These are phyloP conservation scores for Dalbergia cochinchinensis DNA, from an alignment of 306 rosid genomes.

Conservation along the genomic window DNA sequence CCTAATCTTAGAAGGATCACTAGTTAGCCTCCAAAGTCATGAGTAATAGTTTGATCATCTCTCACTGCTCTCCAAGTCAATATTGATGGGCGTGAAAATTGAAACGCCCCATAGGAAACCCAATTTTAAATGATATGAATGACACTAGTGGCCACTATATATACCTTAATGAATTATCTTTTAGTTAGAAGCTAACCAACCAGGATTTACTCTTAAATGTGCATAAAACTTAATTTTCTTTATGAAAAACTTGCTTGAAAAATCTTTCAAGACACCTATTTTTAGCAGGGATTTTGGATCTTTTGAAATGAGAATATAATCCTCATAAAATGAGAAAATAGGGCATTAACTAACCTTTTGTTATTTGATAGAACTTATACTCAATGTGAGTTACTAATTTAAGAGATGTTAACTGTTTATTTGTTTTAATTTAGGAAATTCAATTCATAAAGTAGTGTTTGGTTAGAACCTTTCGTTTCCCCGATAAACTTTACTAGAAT, in stretches of 20 bases:
- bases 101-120: slow-evolving; percentile 55
- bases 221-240: slow-evolving; percentile 7
- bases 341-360: no score
- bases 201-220: slow-evolving; percentile 11
- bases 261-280: neutral
- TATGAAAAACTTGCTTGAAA: neutral
- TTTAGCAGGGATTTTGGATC: neutral
- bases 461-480: neutral
- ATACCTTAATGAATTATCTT: slow-evolving; percentile 43
- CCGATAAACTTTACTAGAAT: no score
- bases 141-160: slow-evolving; percentile 65
- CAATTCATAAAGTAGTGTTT: neutral
- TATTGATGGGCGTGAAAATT: slow-evolving; percentile 61
- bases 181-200: slow-evolving; percentile 5
- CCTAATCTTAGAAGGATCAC: slow-evolving; percentile 60
- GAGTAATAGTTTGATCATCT: slow-evolving; percentile 58
- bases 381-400: no score
- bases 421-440: no score
- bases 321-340: no score
- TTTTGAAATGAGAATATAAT: no score
- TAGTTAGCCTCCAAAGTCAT: slow-evolving; percentile 65
- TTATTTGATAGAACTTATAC: no score
- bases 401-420: no score
- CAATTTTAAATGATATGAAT: slow-evolving; percentile 50
- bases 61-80: slow-evolving; percentile 57